Evolutionary conservation across 140 eudicot species (phyloP).

Genomic region (Erigeron philadelphicus): DNA sequence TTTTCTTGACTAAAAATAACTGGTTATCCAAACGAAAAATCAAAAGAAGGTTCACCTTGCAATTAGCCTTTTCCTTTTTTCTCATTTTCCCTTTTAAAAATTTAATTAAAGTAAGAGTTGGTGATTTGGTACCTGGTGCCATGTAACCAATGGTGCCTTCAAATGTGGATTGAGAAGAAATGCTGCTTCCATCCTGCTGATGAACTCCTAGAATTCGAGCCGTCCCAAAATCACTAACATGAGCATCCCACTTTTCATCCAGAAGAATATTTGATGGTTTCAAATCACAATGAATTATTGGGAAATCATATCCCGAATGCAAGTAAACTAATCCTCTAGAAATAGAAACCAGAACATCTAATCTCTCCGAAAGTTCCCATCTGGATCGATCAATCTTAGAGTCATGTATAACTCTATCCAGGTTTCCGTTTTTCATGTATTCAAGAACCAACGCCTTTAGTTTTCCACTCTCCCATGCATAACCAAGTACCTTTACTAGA

Average conservation of each 20-base stretch:
- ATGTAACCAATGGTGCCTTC: conserved; percentile 94
- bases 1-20: no score
- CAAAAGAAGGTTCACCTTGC: no score
- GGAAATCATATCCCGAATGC: conserved; percentile 79
- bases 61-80: no score
- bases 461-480: conserved; percentile 78
- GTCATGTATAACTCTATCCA: conserved; percentile 66
- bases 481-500: conserved; percentile 79
- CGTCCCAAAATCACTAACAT: conserved; percentile 90
- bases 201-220: conserved; percentile 70
- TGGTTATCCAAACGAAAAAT: no score
- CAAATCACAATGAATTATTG: conserved; percentile 82
- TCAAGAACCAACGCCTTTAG: conserved; percentile 70
- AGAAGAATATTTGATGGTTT: conserved; percentile 84
- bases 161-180: conserved; percentile 55
- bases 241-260: conserved; percentile 64
- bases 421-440: conserved; percentile 83
- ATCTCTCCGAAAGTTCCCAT: conserved; percentile 52
- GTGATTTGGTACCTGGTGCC: conserved; percentile 81
- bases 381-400: conserved; percentile 22
- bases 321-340: conserved; percentile 66
- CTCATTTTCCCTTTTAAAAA: no score
- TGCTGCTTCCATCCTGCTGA: conserved; percentile 41
- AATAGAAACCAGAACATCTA: conserved; percentile 54
- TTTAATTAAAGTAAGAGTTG: no score